These are phyloP conservation scores for Lomentospora prolificans DNA, from an alignment of 2,329 filamentous ascomycete species.

Conservation along the genomic window DNA sequence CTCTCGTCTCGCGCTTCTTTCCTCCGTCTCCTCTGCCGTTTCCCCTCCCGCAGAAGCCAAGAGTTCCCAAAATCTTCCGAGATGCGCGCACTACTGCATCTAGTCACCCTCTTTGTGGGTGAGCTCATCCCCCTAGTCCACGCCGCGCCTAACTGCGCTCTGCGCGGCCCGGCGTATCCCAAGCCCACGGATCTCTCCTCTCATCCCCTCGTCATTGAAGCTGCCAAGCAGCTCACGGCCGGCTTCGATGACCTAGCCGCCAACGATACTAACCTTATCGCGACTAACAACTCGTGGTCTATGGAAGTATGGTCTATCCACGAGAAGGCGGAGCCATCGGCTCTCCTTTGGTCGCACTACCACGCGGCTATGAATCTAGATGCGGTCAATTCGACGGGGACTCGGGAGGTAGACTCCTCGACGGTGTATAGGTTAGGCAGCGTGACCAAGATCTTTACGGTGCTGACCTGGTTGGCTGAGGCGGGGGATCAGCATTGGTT, in stretches of 20 bases:
- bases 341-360: conserved; percentile 17
- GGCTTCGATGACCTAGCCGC: conserved; percentile 7
- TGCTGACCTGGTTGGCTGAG: conserved; percentile 30
- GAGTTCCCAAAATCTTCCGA: neutral
- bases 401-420: conserved; percentile 19
- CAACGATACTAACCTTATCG: conserved; percentile 7
- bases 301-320: conserved; percentile 16
- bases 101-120: neutral
- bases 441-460: conserved; percentile 33
- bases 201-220: conserved; percentile 10
- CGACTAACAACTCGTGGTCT: conserved; percentile 18
- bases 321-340: conserved; percentile 14
- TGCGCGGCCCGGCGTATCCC: conserved; percentile 11
- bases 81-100: neutral
- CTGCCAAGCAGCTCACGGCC: conserved; percentile 6
- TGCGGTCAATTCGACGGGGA: conserved; percentile 13
- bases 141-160: conserved; percentile 9
- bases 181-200: conserved; percentile 7
- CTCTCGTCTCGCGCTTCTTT: neutral
- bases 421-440: conserved; percentile 31
- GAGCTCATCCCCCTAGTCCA: neutral
- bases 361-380: conserved; percentile 14
- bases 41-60: neutral
- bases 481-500: conserved; percentile 28
- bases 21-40: neutral